Conservation (phyloP, 306 rosid genomes). For the Dalbergia cochinchinensis region DNA sequence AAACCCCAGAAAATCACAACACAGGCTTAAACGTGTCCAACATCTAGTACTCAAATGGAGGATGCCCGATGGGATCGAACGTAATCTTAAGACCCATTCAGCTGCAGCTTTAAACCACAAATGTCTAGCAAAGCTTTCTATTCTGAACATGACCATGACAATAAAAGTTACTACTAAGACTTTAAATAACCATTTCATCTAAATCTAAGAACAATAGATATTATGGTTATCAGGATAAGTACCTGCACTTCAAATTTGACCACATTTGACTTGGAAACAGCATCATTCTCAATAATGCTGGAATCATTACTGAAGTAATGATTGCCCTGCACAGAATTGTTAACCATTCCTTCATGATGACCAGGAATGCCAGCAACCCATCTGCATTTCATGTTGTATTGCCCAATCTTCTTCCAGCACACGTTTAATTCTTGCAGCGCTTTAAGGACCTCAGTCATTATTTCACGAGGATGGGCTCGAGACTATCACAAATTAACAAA, state of each 20-base stretch:
- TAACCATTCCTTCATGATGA: conserved; percentile 73
- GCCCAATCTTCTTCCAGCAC: conserved; percentile 92
- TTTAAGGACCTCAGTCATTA: conserved; percentile 88
- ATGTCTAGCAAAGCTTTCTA: conserved; percentile 12
- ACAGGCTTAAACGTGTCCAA: not conserved
- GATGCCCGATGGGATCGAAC: not conserved
- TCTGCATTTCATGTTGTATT: conserved; percentile 93
- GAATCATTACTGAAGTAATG: conserved; percentile 70
- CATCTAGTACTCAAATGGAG: not conserved
- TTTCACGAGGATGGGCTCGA: conserved; percentile 90
- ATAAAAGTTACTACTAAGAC: not conserved
- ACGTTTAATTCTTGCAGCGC: conserved; percentile 83
- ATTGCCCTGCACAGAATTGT: conserved; percentile 61
- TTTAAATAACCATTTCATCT: conserved; percentile 15
- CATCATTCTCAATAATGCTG: conserved; percentile 66
- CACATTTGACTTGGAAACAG: conserved; percentile 61
- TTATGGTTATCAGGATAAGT: conserved; percentile 38
- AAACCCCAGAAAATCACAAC: not conserved
- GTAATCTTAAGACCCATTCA: conserved; percentile 6
- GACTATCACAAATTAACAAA: conserved; percentile 62
- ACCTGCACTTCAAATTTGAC: conserved; percentile 99
- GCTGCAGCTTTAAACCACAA: conserved; percentile 12
- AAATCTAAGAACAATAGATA: conserved; percentile 29
- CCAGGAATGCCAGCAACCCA: conserved; percentile 67
- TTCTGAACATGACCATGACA: conserved; percentile 16